Evolutionary conservation across 257 asterid species (phyloP).

Genomic region (Anisodus tanguticus): DNA sequence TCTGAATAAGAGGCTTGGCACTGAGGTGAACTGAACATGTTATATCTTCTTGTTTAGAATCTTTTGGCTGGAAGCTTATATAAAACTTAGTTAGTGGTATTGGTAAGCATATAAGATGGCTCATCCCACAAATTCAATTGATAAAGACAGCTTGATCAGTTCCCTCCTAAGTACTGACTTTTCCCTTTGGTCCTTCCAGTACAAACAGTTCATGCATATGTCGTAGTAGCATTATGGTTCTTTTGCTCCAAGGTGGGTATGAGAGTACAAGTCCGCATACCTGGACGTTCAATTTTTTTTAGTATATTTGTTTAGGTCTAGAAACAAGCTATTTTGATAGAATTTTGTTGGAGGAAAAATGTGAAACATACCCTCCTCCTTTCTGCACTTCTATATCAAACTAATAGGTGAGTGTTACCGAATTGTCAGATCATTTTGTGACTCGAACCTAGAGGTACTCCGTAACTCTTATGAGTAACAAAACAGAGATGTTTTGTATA

Average conservation of each 20-base stretch:
- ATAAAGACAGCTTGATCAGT: not conserved
- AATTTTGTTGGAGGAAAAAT: not conserved
- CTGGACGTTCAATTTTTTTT: not conserved
- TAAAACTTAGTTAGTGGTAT: conserved; percentile 22
- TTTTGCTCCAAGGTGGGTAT: not conserved
- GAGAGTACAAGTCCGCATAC: not conserved
- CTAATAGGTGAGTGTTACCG: not conserved
- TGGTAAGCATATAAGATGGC: not conserved
- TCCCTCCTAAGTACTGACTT: not conserved
- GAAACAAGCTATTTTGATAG: not conserved
- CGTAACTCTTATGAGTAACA: not conserved
- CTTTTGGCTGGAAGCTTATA: not conserved
- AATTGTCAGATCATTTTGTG: not conserved
- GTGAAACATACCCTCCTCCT: not conserved
- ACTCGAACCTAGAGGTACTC: not conserved
- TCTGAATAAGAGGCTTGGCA: conserved; percentile 96
- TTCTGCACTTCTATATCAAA: not conserved
- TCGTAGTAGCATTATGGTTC: not conserved
- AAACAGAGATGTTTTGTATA: not conserved
- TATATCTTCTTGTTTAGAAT: not conserved
- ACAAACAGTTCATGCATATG: not conserved
- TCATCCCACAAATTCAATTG: not conserved
- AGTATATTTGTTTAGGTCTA: not conserved
- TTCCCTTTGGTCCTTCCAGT: not conserved
- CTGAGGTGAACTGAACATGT: conserved; percentile 59